Evolutionary conservation across 2,329 filamentous ascomycete genomes (phyloP).

Genomic region (Cryphonectria radicalis): DNA sequence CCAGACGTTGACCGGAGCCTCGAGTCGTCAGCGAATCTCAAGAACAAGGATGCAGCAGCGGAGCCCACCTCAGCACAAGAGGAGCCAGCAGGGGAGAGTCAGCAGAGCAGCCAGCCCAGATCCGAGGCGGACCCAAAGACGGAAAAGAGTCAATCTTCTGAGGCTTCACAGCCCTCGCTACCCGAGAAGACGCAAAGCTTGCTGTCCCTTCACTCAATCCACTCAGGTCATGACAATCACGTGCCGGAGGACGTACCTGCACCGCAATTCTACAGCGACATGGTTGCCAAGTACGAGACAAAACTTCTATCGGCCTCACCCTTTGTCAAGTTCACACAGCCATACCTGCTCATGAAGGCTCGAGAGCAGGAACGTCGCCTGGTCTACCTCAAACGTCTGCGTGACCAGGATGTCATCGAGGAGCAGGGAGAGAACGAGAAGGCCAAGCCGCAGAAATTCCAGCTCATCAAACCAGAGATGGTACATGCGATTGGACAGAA

Average conservation of each 20-base stretch:
- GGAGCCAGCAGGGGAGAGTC: constrained; percentile 30
- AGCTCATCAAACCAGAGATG: constrained; percentile 94
- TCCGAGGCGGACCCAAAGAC: constrained; percentile 27
- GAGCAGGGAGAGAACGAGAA: constrained; percentile 64
- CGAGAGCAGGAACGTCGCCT: constrained; percentile 88
- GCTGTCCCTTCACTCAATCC: constrained; percentile 46
- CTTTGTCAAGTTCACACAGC: constrained; percentile 93
- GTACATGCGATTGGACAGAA: constrained; percentile 81
- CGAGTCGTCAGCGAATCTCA: constrained; percentile 20
- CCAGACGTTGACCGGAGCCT: constrained; percentile 22
- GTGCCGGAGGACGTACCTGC: constrained; percentile 80
- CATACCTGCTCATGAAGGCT: constrained; percentile 89
- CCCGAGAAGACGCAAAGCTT: constrained; percentile 35
- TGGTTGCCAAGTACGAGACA: constrained; percentile 91
- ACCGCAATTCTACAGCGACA: constrained; percentile 92
- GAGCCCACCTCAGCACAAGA: constrained; percentile 10
- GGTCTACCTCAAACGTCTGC: constrained; percentile 78
- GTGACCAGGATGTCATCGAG: constrained; percentile 72
- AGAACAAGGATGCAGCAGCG: constrained; percentile 9
- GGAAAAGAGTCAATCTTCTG: constrained; percentile 32
- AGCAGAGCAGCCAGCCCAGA: constrained; percentile 33
- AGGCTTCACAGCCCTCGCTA: constrained; percentile 23
- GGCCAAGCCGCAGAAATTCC: constrained; percentile 72
- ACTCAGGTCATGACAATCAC: constrained; percentile 53
- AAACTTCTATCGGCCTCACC: constrained; percentile 94